A percentile compares a stretch with the other conserved stretches of the same genome.
Evolutionary conservation across 805 yeast species (phyloP).

Genomic region (Yamadazyma phyllophila): DNA sequence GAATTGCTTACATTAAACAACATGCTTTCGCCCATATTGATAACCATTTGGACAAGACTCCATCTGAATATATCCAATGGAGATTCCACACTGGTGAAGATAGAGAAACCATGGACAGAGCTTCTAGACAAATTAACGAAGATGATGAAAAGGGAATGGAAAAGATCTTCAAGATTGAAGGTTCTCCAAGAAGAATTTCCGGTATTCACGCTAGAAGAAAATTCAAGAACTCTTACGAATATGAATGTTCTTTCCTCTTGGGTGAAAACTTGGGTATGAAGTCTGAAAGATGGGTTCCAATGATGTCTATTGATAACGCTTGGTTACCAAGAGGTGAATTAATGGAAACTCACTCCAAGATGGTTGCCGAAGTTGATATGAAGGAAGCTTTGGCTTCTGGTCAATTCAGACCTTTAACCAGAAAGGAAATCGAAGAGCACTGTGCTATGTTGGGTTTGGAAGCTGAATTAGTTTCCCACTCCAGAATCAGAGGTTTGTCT

Average conservation of each 20-base stretch:
- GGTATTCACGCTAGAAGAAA: constrained; percentile 96
- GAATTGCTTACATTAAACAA: constrained; percentile 99
- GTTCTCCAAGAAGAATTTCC: constrained; percentile 95
- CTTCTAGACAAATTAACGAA: constrained; percentile 97
- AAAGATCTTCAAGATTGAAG: constrained; percentile 98
- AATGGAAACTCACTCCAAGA: constrained; percentile 92
- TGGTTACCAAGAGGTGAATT: constrained; percentile 97
- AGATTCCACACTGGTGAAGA: constrained; percentile 99
- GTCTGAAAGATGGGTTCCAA: constrained; percentile 99
- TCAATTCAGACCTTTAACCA: constrained; percentile 99
- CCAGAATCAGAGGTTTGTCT: constrained; percentile 99
- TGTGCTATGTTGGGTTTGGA: constrained; percentile 98
- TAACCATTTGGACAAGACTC: constrained; percentile 98
- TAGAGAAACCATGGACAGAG: constrained; percentile 99
- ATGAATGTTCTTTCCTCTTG: constrained; percentile 94
- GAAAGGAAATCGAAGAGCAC: constrained; percentile 99
- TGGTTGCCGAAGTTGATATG: constrained; percentile 99
- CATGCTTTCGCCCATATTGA: constrained; percentile 99
- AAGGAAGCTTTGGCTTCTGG: constrained; percentile 99
- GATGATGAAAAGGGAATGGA: constrained; percentile 97
- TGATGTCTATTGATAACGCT: constrained; percentile 99
- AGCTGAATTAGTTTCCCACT: constrained; percentile 98
- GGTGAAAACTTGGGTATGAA: constrained; percentile 99
- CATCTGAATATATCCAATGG: constrained; percentile 99
- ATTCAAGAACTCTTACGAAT: constrained; percentile 99